Evolutionary conservation across 2,329 filamentous ascomycete species (phyloP).

Genomic region (Stromatinia cepivora): DNA sequence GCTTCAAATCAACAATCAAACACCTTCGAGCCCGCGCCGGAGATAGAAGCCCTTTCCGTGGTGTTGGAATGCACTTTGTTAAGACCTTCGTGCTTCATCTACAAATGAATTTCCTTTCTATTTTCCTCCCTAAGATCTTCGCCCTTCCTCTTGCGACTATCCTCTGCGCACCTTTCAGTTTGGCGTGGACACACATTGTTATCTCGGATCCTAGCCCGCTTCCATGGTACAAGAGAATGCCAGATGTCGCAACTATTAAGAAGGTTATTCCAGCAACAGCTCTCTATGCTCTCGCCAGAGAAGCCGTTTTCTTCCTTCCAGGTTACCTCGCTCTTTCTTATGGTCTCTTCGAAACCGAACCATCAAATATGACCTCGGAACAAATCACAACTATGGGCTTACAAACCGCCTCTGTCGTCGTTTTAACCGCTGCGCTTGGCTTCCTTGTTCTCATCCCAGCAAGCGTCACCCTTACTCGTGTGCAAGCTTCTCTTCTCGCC

Average conservation of each 20-base stretch:
- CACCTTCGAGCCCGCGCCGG: slow-evolving; percentile 66
- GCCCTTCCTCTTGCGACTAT: slow-evolving; percentile 59
- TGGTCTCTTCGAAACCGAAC: slow-evolving; percentile 39
- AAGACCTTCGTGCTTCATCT: slow-evolving; percentile 46
- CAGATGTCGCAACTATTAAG: slow-evolving; percentile 63
- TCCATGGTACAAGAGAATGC: slow-evolving; percentile 65
- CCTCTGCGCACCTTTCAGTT: slow-evolving; percentile 64
- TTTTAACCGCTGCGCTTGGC: slow-evolving; percentile 52
- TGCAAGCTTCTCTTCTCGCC: slow-evolving; percentile 83
- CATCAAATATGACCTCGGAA: slow-evolving; percentile 25
- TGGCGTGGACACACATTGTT: slow-evolving; percentile 83
- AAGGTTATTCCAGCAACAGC: slow-evolving; percentile 69
- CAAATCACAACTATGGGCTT: slow-evolving; percentile 44
- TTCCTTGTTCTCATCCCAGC: slow-evolving; percentile 72
- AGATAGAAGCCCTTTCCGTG: slow-evolving; percentile 67
- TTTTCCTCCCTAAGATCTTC: slow-evolving; percentile 47
- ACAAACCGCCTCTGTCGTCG: slow-evolving; percentile 50
- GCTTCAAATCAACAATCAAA: slow-evolving; percentile 56
- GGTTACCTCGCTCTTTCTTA: slow-evolving; percentile 43
- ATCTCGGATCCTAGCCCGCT: slow-evolving; percentile 68
- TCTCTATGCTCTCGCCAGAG: slow-evolving; percentile 59
- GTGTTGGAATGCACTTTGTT: slow-evolving; percentile 53
- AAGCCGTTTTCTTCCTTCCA: slow-evolving; percentile 52
- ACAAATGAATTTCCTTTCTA: slow-evolving; percentile 43
- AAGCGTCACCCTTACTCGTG: slow-evolving; percentile 72